Evolutionary conservation across 2,329 filamentous ascomycete genomes (phyloP), one percentile per base, ranked within the genome.

Genomic region (Setomelanomma holmii): DNA sequence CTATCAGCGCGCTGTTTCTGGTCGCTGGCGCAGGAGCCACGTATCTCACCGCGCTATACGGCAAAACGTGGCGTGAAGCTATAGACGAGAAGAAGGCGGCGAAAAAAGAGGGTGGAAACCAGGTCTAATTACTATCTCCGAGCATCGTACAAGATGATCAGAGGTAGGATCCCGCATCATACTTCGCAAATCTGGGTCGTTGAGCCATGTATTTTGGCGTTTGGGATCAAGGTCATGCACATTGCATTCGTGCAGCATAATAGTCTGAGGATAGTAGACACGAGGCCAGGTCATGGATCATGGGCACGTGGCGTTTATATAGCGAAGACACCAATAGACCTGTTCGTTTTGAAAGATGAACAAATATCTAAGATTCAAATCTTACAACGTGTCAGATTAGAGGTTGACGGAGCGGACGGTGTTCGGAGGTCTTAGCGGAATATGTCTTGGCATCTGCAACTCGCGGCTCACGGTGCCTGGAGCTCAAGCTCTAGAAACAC

Each of bases 1-100:
- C 89, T 1, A 87, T 92, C 51, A 85, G 81, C 42, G 83, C 86
- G 0, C 49, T 74, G 1, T 88, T 89, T 53, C 66, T 89, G 42
- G 66, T 84, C 1, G 60, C 74, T 3, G 74, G 78, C 14, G 77
- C 84, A 0, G 62, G 67, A 0, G 75, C 75, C 6, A 75, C 82
- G 0, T 81, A 78, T 74, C 70, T 79, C 2, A 81, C 79, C 1
- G 79, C 82, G 3, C 49, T 77, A 8, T 83, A 79, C 64, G 84
- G 84, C 0, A 74, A 76, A 51, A 52, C 63, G 10, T 85, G 83
- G 83, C 74, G 84, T 10, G 79, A 83, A 8, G 63, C 60, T n/a
- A 74, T 86, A n/a, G 84, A 86, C 63, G 73, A 66, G 47, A 78
- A 76, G 69, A 78, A 76, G 63, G 72, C 76, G 59, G 66, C 63